Base-by-base conservation (phyloP, 2,329 filamentous ascomycete species). In the Colletotrichum higginsianum region DNA sequence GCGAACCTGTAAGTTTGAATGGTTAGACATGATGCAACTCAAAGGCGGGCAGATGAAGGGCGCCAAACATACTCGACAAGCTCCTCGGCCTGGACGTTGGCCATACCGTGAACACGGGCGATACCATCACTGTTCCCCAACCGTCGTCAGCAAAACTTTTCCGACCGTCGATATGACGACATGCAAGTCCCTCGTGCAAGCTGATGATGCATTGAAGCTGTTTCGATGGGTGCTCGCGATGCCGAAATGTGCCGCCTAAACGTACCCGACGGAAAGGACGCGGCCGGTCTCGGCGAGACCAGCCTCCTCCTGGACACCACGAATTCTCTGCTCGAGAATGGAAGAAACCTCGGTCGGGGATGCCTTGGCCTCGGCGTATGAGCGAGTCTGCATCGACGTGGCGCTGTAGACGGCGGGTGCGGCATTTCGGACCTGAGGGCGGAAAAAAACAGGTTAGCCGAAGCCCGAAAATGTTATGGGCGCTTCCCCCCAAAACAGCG, bases 41-140 rank as follows among this genome's bases (percentile, higher is more conserved):
- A 53, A 71, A 71, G 60, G 71, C 71, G 60, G 69, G n/a, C 40
- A 44, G 38, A 56, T 56, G 46, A 62, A 47, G 56, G 62, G 63
- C 61, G 72, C 52, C 77, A 72, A 75, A 93, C 95, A 82, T 94
- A 98, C 95, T 99, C 96, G 84, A 99, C 96, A 85, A 99, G 93
- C 91, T 99, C 96, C 89, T 99, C 96, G 81, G 96, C 96, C 91
- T 99, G 96, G 88, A 99, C 96, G 86, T 99, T 99, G 93, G 91
- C 94, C 94, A 99, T 95, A 84, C 96, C 96, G 87, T 99, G 95
- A 80, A 99, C 96, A 95, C 96, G 96, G 85, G 96, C 96, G 84
- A 99, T 99, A 97, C 96, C 96, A 89, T 99, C 96, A 96, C 96
- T 98, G 23, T 74, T 58, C 35, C 46, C 44, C n/a, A 26, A 26